These are phyloP conservation scores for Adansonia gregorii DNA, from an alignment of 441 rosid species.

Conservation along the genomic window DNA sequence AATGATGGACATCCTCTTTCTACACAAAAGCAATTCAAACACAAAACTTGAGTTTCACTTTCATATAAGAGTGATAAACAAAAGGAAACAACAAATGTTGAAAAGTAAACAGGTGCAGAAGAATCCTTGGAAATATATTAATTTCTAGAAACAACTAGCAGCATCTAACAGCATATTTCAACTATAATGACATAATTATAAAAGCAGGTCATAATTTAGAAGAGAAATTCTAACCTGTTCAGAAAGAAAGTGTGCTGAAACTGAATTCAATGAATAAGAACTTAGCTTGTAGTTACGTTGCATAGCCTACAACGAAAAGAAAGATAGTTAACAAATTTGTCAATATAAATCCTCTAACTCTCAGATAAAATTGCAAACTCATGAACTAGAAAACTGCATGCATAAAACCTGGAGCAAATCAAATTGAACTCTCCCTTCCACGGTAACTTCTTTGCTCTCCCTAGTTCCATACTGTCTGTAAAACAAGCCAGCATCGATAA, in stretches of 20 bases:
- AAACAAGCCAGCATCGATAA: constrained; percentile 33
- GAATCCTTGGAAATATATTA: neutral
- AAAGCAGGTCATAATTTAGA: constrained; percentile 6
- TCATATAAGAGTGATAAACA: constrained; percentile 6
- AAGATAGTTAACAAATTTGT: constrained; percentile 21
- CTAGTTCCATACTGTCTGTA: constrained; percentile 89
- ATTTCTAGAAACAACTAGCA: constrained; percentile 7
- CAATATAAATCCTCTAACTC: constrained; percentile 20
- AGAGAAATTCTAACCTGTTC: constrained; percentile 70
- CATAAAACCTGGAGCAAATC: constrained; percentile 91
- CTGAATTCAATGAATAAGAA: constrained; percentile 95
- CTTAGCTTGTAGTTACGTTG: constrained; percentile 92
- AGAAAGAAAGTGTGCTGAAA: constrained; percentile 96
- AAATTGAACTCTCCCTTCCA: constrained; percentile 97
- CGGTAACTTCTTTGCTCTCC: constrained; percentile 93
- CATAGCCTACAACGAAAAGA: constrained; percentile 62
- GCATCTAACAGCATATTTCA: constrained; percentile 10
- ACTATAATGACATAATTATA: neutral
- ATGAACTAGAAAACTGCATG: constrained; percentile 24
- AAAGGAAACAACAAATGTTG: constrained; percentile 3
- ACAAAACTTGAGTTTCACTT: constrained; percentile 17
- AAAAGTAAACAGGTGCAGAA: constrained; percentile 7
- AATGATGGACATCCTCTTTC: constrained; percentile 99
- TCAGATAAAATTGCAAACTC: constrained; percentile 24
- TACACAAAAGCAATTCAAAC: constrained; percentile 40